Evolutionary conservation across 495 filamentous ascomycete genomes (phyloP).

Genomic region (Podospora didyma): DNA sequence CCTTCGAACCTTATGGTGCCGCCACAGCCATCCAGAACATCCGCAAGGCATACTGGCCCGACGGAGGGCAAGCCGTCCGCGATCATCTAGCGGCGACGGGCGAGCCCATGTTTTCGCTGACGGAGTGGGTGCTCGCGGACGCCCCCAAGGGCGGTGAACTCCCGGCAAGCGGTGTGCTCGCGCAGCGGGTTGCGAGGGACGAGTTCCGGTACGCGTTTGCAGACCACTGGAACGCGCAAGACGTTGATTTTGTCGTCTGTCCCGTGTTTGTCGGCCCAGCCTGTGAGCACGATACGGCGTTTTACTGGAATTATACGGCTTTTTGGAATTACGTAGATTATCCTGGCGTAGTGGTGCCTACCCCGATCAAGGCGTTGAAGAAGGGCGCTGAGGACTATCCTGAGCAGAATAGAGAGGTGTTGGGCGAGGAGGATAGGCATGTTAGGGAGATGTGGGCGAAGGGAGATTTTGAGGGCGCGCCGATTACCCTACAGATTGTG

Average conservation of each 20-base stretch:
- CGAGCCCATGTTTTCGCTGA: slow-evolving; percentile 53
- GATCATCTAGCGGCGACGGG: slow-evolving; percentile 47
- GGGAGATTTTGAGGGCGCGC: slow-evolving; percentile 13
- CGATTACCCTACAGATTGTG: slow-evolving; percentile 12
- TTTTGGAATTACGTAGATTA: slow-evolving; percentile 43
- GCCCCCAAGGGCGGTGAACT: slow-evolving; percentile 33
- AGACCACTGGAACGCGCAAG: slow-evolving; percentile 48
- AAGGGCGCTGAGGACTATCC: not conserved
- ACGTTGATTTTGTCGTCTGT: slow-evolving; percentile 67
- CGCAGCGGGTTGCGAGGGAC: slow-evolving; percentile 46
- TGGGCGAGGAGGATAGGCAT: not conserved
- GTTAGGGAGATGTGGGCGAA: slow-evolving; percentile 10
- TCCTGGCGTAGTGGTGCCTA: not conserved
- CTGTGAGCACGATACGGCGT: slow-evolving; percentile 53
- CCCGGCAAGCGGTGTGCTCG: slow-evolving; percentile 55
- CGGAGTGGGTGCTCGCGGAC: slow-evolving; percentile 50
- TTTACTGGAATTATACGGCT: slow-evolving; percentile 67
- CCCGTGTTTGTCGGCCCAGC: slow-evolving; percentile 60
- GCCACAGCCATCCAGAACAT: slow-evolving; percentile 41
- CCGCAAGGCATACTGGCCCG: slow-evolving; percentile 49
- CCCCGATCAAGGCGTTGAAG: not conserved
- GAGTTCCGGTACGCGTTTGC: slow-evolving; percentile 39
- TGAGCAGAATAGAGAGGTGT: not conserved
- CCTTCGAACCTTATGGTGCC: slow-evolving; percentile 20
- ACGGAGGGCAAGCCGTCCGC: slow-evolving; percentile 53